Base-by-base conservation (phyloP, 768 basidiomycete genomes). In the Lactarius quietus region DNA sequence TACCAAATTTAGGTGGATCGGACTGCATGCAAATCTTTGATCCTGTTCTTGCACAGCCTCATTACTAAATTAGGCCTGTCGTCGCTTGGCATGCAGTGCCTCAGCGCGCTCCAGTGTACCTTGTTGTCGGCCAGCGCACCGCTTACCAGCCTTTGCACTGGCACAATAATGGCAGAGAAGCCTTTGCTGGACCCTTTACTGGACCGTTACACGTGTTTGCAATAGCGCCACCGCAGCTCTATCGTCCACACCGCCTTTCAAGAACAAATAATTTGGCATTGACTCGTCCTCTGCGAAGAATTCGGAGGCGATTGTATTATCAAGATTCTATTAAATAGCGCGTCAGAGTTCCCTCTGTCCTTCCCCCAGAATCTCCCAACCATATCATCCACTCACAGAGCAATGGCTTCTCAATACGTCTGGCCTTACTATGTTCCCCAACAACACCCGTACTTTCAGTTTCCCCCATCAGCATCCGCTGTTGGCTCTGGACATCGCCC, bases 371-470 rank as follows among this genome's bases (percentile, higher is more conserved):
- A 9, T 29, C 31, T 9, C 67, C 54, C 31, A 39, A 43, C 59
- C 18, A 38, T 39, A 60, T 35, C 15, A 20, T n/a, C 20, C 48
- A 28, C 33, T 35, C 43, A 53, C 33, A 23, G 6, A 60, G 57
- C 59, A 20, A 68, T 68, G 67, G 26, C 45, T 8, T 6, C 45
- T 23, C 59, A n/a, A 35, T 68, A 36, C 48, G 56, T 61, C 17
- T 68, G 59, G 59, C 67, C 67, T 23, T 68, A 68, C 67, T 61
- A 57, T 57, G 45, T 52, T 14, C 61, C 64, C 41, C 65, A 58
- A 52, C 64, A 61, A 23, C 60, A 68, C 53, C 64, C 59, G 17
- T 66, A 66, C 51, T 62, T 66, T 36, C 65, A 66, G 33, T 68
- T 29, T 53, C 64, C 60, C 54, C 68, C 60, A 2, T 33, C 64